Evolutionary conservation across 2,329 filamentous ascomycete species (phyloP).

Genomic region (Diaporthe humulicola): DNA sequence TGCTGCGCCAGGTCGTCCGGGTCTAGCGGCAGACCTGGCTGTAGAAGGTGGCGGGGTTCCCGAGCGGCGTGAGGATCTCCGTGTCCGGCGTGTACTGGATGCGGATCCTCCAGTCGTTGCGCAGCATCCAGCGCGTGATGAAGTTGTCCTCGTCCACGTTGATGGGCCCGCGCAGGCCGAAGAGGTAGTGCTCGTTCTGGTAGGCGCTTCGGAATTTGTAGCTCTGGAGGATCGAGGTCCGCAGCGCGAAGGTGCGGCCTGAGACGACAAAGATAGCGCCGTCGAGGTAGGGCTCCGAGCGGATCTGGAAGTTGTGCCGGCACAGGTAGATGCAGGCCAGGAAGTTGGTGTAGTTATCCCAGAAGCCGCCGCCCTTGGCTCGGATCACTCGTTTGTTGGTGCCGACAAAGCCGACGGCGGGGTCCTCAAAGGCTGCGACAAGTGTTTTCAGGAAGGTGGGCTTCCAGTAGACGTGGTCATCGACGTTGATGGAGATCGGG

Average conservation of each 20-base stretch:
- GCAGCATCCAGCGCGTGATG: conserved; percentile 66
- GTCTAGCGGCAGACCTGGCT: conserved; percentile 69
- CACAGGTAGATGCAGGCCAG: conserved; percentile 71
- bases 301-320: conserved; percentile 73
- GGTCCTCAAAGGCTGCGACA: conserved; percentile 60
- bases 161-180: conserved; percentile 57
- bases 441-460: conserved; percentile 55
- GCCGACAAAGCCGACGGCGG: conserved; percentile 65
- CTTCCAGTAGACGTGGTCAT: conserved; percentile 68
- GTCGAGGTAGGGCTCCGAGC: conserved; percentile 67
- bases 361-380: conserved; percentile 45
- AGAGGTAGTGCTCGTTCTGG: conserved; percentile 64
- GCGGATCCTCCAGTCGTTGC: conserved; percentile 63
- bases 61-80: conserved; percentile 66
- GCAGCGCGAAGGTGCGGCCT: conserved; percentile 65
- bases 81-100: conserved; percentile 66
- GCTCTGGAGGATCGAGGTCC: conserved; percentile 63
- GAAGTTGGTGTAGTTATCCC: conserved; percentile 62
- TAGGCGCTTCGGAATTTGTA: conserved; percentile 60
- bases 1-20: conserved; percentile 70
- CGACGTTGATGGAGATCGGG: conserved; percentile 58
- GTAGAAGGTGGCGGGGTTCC: conserved; percentile 62
- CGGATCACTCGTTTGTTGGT: conserved; percentile 68
- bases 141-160: conserved; percentile 74
- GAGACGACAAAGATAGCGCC: conserved; percentile 70